Percentiles rank a stretch among this genome's conserved stretches.
phyloP scores from a whole-genome alignment of 1,284 basidiomycete species.

The Apiotrichum gracile region DNA sequence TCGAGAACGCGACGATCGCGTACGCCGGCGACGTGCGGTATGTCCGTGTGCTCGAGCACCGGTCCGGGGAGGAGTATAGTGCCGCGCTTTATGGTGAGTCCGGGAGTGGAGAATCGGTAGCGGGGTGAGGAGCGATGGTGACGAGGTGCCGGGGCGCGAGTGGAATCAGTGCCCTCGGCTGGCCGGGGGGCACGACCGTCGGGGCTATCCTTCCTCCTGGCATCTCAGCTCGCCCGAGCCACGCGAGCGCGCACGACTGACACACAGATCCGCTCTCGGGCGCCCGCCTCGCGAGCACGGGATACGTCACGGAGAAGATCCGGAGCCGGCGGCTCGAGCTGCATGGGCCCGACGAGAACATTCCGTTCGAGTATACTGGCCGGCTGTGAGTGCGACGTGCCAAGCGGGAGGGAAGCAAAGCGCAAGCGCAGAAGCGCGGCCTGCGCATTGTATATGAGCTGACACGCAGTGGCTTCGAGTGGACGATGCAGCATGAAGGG shows the following conservation, averaged over 20 bases:
- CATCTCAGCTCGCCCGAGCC: too few relatives aligned
- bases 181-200: not conserved
- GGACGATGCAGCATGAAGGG: slow-evolving; percentile 44
- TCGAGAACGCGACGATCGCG: slow-evolving; percentile 15
- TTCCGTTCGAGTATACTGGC: slow-evolving; percentile 40
- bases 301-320: slow-evolving; percentile 28
- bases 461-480: slow-evolving; percentile 23
- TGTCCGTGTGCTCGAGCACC: slow-evolving; percentile 26
- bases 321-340: slow-evolving; percentile 40
- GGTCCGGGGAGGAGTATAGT: slow-evolving; percentile 31
- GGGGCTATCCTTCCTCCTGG: not conserved
- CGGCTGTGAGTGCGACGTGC: slow-evolving; percentile 30
- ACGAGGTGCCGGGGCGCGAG: not conserved
- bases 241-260: not conserved
- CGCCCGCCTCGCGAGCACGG: slow-evolving; percentile 35
- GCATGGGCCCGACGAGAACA: slow-evolving; percentile 40
- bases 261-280: slow-evolving; percentile 34
- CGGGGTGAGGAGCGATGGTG: not conserved
- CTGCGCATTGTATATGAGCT: not conserved
- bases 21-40: slow-evolving; percentile 22
- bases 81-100: slow-evolving; percentile 36
- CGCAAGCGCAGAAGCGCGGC: not conserved
- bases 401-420: too few relatives aligned
- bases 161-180: not conserved
- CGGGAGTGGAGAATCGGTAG: not conserved